A percentile compares a stretch with the other conserved stretches of the same genome.
Evolutionary conservation across 169 alveolate species (phyloP).

Genomic region (Cryptosporidium andersoni): DNA sequence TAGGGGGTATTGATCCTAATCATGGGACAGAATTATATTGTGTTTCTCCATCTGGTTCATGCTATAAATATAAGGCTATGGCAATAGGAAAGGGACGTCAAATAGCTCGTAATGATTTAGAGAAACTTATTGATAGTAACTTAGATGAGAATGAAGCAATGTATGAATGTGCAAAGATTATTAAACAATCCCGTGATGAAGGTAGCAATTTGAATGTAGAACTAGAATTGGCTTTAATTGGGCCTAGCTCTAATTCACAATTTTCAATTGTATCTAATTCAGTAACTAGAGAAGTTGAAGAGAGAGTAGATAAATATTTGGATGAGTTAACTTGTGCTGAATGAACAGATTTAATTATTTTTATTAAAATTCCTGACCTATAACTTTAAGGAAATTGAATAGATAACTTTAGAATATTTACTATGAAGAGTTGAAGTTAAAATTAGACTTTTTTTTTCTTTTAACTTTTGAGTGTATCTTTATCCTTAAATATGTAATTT

Average conservation of each 20-base stretch:
- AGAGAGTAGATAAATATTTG: conserved; percentile 51
- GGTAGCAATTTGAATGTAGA: conserved; percentile 71
- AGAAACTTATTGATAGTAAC: conserved; percentile 77
- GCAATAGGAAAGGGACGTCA: conserved; percentile 94
- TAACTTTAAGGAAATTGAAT: too few relatives aligned
- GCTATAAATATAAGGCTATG: conserved; percentile 90
- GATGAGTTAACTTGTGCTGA: conserved; percentile 60
- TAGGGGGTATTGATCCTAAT: conserved; percentile 84
- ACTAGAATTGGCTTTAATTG: conserved; percentile 72
- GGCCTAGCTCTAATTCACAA: conserved; percentile 28
- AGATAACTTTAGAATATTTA: too few relatives aligned
- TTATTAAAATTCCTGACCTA: too few relatives aligned
- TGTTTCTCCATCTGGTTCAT: conserved; percentile 91
- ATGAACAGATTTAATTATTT: neutral
- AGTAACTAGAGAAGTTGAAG: conserved; percentile 13
- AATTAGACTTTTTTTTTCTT: neutral
- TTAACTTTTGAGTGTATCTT: neutral
- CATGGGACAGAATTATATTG: conserved; percentile 87
- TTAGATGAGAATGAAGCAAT: conserved; percentile 72
- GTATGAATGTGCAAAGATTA: conserved; percentile 68
- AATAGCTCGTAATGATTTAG: conserved; percentile 91
- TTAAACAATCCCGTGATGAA: conserved; percentile 73
- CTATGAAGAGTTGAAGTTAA: neutral
- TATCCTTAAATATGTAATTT: neutral
- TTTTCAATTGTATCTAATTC: conserved; percentile 25